phyloP scores from a whole-genome alignment of 1,284 basidiomycete genomes.

The Caloboletus inedulis region DNA sequence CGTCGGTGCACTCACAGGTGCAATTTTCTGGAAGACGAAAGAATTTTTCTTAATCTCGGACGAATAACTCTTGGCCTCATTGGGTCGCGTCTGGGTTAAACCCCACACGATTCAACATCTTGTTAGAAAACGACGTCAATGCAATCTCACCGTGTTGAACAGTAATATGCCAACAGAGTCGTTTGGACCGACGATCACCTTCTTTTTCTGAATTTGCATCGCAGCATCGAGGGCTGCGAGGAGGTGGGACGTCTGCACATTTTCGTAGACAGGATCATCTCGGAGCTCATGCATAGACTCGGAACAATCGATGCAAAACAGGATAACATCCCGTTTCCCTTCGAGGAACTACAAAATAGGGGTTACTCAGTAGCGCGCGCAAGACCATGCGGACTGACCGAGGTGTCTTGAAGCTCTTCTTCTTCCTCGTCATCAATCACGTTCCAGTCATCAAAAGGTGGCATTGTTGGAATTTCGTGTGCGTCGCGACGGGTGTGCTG shows the following conservation, averaged over 20 bases:
- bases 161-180: conserved; percentile 88
- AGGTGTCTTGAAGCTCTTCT: conserved; percentile 64
- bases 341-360: conserved; percentile 57
- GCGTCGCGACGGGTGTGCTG: not conserved
- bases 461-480: conserved; percentile 34
- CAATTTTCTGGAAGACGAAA: conserved; percentile 73
- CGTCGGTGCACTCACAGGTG: conserved; percentile 74
- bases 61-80: conserved; percentile 49
- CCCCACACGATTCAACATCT: conserved; percentile 17
- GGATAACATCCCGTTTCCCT: conserved; percentile 75
- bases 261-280: conserved; percentile 61
- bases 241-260: conserved; percentile 61
- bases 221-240: conserved; percentile 77
- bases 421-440: conserved; percentile 72
- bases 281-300: conserved; percentile 78
- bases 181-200: conserved; percentile 83
- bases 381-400: conserved; percentile 38
- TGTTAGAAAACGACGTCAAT: not conserved
- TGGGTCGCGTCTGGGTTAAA: conserved; percentile 44
- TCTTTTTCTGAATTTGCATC: conserved; percentile 82
- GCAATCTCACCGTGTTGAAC: conserved; percentile 80
- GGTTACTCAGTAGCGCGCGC: conserved; percentile 1
- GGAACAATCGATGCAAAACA: conserved; percentile 94
- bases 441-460: conserved; percentile 73
- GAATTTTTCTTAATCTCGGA: conserved; percentile 75